These are phyloP conservation scores for Immersiella caudata DNA, from an alignment of 495 filamentous ascomycete genomes.

Conservation along the genomic window DNA sequence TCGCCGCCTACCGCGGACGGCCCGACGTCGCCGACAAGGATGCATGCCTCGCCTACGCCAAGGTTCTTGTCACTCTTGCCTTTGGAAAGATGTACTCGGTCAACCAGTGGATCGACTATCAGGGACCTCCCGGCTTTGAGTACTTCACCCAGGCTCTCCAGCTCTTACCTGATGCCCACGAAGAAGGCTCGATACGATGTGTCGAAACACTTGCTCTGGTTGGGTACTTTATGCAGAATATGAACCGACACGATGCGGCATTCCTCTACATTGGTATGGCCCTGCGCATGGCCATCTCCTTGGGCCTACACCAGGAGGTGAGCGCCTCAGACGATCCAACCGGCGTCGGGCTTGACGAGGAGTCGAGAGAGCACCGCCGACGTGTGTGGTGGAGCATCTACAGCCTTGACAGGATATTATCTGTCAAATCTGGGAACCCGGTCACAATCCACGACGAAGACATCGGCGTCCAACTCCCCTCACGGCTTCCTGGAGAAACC, in stretches of 20 bases:
- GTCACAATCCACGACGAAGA: conserved; percentile 55
- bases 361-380: conserved; percentile 46
- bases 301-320: conserved; percentile 56
- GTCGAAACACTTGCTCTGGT: conserved; percentile 55
- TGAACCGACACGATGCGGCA: conserved; percentile 54
- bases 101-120: conserved; percentile 54
- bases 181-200: conserved; percentile 54
- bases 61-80: conserved; percentile 51
- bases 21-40: conserved; percentile 32
- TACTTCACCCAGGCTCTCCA: conserved; percentile 53
- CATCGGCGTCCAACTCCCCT: conserved; percentile 49
- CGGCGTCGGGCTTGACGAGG: conserved; percentile 16
- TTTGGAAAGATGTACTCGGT: conserved; percentile 57
- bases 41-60: conserved; percentile 33
- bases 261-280: conserved; percentile 56
- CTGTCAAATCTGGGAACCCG: conserved; percentile 55
- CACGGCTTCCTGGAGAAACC: conserved; percentile 27
- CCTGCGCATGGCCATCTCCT: conserved; percentile 54
- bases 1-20: conserved; percentile 39
- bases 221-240: conserved; percentile 57
- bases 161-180: conserved; percentile 54
- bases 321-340: conserved; percentile 10
- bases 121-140: conserved; percentile 54
- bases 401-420: conserved; percentile 52
- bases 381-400: conserved; percentile 59